Base-by-base conservation (phyloP, 441 rosid species). In the Syzygium syzygioides region DNA sequence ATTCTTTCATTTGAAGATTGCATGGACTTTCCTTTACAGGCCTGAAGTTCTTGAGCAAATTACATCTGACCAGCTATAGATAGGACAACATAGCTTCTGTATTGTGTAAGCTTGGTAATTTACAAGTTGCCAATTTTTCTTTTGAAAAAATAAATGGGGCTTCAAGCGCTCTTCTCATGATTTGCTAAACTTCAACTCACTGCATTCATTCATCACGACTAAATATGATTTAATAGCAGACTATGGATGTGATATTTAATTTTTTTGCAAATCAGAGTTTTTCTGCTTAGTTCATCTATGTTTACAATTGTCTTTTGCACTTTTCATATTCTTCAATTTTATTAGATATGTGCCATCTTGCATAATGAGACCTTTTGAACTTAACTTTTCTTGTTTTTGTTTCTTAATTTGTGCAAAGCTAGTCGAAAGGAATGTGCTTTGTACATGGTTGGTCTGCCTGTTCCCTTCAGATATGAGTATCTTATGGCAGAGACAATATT, bases 381-480 rank as follows among this genome's bases (percentile, higher is more conserved):
- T 88, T 84, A 79, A 86, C 91, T 90, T 90, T 93, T 87, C 84
- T 92, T 89, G 48, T 90, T 91, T 91, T 88, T 93, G 83, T 92
- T 93, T 94, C 91, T 94, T 94, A 93, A 86, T 95, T 96, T 92
- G 89, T 94, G 98, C 96, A 95, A 96, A 95, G 90, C 95, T 95
- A 98, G 99, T 95, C 99, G 99, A 94, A 98, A 97, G 97, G 99
- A 98, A 95, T 98, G 99, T 88, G 98, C 98, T 84, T 95, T 97
- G 60, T 97, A 90, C 94, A 96, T 98, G 99, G 99, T 95, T 90
- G 94, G 96, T 91, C 95, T 98, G 88, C 98, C 99, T 56, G 99
- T 97, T 76, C 97, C 99, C 87, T 98, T 97, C 89, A 96, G 99
- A 87, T 98, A 98, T 0, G 99, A 98, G 94, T 97, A 96, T 94